Percentiles rank a stretch among this genome's conserved stretches.
phyloP scores from a whole-genome alignment of 1,139 yeast species.

The Taiozyma sp. region DNA sequence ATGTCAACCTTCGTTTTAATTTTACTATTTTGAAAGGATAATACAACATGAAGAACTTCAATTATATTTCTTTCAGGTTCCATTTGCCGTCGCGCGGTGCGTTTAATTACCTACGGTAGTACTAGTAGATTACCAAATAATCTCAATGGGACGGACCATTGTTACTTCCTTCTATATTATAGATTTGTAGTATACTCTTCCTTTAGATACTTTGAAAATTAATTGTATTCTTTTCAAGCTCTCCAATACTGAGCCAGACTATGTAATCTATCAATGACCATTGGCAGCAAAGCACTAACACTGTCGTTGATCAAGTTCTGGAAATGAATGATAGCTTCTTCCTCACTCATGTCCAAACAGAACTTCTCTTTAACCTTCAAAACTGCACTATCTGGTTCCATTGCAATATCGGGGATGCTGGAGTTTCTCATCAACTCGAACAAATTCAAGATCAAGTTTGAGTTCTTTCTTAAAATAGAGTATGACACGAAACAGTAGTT shows the following conservation, averaged over 20 bases:
- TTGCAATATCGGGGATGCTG: constrained; percentile 79
- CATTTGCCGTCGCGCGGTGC: too few species aligned
- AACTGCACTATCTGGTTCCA: constrained; percentile 74
- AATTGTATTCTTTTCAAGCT: constrained; percentile 38
- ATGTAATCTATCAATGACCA: constrained; percentile 91
- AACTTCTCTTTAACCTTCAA: constrained; percentile 93
- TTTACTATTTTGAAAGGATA: too few species aligned
- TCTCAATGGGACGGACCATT: too few species aligned
- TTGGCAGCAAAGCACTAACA: constrained; percentile 89
- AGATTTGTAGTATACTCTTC: too few species aligned
- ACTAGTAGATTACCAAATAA: too few species aligned
- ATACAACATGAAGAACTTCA: too few species aligned
- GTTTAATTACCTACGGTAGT: too few species aligned
- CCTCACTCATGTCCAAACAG: constrained; percentile 89
- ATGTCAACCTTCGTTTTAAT: too few species aligned
- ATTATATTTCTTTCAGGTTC: too few species aligned
- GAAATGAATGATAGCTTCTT: constrained; percentile 91
- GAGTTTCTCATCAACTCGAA: constrained; percentile 95
- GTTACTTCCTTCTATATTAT: too few species aligned
- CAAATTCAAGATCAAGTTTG: constrained; percentile 82
- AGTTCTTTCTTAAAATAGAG: constrained; percentile 82
- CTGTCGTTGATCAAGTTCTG: constrained; percentile 91
- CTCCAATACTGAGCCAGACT: constrained; percentile 98
- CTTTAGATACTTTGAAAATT: not conserved
- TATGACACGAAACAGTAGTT: constrained; percentile 94